Evolutionary conservation across 1,139 yeast genomes (phyloP), one percentile per base, ranked within the genome.

Genomic region (Nadsonia commutata): DNA sequence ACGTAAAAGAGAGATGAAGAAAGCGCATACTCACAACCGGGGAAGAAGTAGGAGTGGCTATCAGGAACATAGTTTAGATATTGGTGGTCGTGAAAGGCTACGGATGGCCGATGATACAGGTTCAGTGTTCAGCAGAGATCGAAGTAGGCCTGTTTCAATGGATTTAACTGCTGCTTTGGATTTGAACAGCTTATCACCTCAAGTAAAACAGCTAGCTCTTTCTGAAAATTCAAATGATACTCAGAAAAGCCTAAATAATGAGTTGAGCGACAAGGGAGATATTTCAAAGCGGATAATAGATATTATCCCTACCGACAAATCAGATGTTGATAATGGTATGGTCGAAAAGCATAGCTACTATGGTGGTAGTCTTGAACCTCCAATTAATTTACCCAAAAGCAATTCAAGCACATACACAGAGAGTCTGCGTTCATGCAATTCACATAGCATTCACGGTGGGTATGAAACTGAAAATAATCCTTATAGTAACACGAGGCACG

Each of bases 1-100:
- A 50, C 67, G 53, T 67, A 70, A 52, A 60, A 62, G 48, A 65
- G 73, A 47, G 69, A 16, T 37, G n/a, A 17, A 36, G 39, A 43
- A 49, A 19, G 44, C 45, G 19, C 47, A 50, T 36, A 36, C 46
- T 18, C 47, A 51, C 31, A 43, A 54, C n/a, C 18, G 20, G 19
- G 38, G 21, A 4, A 18, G 20, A 8, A 20, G 21, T 36, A 36
- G 38, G 11, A 3, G n/a, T 8, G 17, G 17, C 11, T 19, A 18
- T 19, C 31, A 11, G 13, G n/a, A 23, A 23, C 38, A 36, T 19
- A 16, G 38, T 20, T 7, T 7, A 7, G 11, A 20, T 20, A 9
- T 20, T 36, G 20, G 11, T 16, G n/a, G 22, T 13, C 13, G 21
- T 13, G 20, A 20, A 9, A 13, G n/a, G 11, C 38, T 18, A 9